Conservation (phyloP, 371 early-diverging fungal genomes). For the Mucor circinelloides region DNA sequence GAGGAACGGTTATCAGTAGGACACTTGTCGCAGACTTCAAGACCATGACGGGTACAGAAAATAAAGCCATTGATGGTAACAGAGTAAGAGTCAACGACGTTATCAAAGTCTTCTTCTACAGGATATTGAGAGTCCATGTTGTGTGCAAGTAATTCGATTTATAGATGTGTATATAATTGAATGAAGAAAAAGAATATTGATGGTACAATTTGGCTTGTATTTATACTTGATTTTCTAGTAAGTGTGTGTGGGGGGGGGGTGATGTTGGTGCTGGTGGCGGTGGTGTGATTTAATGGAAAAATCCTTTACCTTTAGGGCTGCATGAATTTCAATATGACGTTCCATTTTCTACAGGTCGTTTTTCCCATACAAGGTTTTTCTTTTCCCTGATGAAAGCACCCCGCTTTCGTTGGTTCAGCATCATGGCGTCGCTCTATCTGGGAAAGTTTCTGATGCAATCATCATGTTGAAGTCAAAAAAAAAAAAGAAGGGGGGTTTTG, state of each 20-base stretch:
- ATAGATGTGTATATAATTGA: not conserved
- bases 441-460: not conserved
- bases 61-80: constrained; percentile 42
- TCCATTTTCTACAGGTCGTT: not conserved
- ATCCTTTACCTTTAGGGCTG: not conserved
- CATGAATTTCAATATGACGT: not conserved
- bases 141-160: not conserved
- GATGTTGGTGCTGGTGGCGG: not conserved
- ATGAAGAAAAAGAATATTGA: not conserved
- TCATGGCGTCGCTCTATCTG: not conserved
- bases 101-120: constrained; percentile 39
- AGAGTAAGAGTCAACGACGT: constrained; percentile 40
- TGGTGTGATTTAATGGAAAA: constrained; percentile 4
- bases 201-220: not conserved
- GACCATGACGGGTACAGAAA: constrained; percentile 44
- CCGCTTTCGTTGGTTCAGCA: not conserved
- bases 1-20: constrained; percentile 47
- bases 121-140: constrained; percentile 44
- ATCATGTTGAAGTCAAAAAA: not conserved
- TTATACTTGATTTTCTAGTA: not conserved
- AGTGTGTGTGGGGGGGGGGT: too few relatives aligned
- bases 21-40: constrained; percentile 48
- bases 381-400: not conserved
- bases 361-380: not conserved
- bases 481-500: not conserved